A percentile compares a stretch with the other conserved stretches of the same genome.
Conservation (phyloP, 768 basidiomycete species). For the Trametes maxima region DNA sequence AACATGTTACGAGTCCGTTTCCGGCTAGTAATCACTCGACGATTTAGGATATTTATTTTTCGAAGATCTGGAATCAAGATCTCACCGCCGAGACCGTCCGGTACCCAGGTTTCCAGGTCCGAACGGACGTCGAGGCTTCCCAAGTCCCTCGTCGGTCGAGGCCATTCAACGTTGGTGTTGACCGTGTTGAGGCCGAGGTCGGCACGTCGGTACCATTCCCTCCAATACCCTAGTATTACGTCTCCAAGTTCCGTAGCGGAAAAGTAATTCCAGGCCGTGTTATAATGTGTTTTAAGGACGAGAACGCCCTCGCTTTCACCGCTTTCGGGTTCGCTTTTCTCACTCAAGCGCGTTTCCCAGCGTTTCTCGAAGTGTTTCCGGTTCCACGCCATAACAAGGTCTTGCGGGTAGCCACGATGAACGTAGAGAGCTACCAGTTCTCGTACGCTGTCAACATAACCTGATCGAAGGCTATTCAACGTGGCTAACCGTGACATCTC, state of each 20-base stretch:
- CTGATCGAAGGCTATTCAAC: conserved; percentile 31
- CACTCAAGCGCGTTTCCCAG: conserved; percentile 33
- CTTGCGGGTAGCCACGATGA: conserved; percentile 35
- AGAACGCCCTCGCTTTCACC: conserved; percentile 24
- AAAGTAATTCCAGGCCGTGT: conserved; percentile 40
- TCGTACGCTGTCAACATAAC: conserved; percentile 33
- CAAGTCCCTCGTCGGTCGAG: not conserved
- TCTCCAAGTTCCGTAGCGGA: conserved; percentile 34
- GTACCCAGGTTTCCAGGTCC: not conserved
- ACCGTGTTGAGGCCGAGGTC: not conserved
- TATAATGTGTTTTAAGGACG: conserved; percentile 37
- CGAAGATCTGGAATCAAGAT: no score
- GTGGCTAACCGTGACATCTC: conserved; percentile 27
- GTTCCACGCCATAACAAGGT: conserved; percentile 31
- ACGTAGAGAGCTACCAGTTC: conserved; percentile 32
- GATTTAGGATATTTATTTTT: no score
- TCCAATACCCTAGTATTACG: conserved; percentile 31
- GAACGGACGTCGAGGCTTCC: not conserved
- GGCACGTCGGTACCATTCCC: conserved; percentile 11
- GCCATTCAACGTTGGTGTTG: not conserved
- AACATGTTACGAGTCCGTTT: no score
- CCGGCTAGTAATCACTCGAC: no score
- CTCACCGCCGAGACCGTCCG: no score
- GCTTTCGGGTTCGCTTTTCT: not conserved
- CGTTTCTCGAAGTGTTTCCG: conserved; percentile 30